Conservation (phyloP, 305 asterid species). For the Coffea humblotiana region DNA sequence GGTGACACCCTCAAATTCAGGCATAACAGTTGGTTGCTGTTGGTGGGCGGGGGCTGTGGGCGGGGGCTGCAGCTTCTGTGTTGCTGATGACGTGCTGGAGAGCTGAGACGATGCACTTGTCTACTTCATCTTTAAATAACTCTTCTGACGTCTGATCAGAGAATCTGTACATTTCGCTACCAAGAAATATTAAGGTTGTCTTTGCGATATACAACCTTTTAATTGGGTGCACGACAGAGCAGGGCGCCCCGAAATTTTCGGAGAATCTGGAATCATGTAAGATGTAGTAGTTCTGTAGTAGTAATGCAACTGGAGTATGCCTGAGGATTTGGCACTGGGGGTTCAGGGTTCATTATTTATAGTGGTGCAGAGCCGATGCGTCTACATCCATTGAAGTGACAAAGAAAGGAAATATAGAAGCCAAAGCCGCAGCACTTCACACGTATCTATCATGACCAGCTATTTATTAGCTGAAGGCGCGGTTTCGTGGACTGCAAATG, state of each 20-base stretch:
- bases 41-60: not conserved
- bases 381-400: too few species aligned
- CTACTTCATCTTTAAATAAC: constrained; percentile 8
- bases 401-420: too few species aligned
- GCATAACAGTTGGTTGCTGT: too few species aligned
- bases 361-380: too few species aligned
- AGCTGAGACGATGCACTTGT: constrained; percentile 23
- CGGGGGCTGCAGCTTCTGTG: not conserved
- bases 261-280: not conserved
- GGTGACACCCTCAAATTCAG: too few species aligned
- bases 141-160: not conserved
- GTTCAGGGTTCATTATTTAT: too few species aligned
- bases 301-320: too few species aligned
- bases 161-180: not conserved
- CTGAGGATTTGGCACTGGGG: too few species aligned
- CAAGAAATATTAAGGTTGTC: not conserved
- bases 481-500: not conserved
- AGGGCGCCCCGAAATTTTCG: not conserved
- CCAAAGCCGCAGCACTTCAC: not conserved
- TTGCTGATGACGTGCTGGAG: constrained; percentile 18
- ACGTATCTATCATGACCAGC: not conserved
- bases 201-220: too few species aligned
- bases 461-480: not conserved
- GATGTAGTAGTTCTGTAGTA: not conserved
- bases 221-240: not conserved